These are phyloP conservation scores for Cordyceps fumosorosea DNA, from an alignment of 2,329 filamentous ascomycete species.

Conservation along the genomic window DNA sequence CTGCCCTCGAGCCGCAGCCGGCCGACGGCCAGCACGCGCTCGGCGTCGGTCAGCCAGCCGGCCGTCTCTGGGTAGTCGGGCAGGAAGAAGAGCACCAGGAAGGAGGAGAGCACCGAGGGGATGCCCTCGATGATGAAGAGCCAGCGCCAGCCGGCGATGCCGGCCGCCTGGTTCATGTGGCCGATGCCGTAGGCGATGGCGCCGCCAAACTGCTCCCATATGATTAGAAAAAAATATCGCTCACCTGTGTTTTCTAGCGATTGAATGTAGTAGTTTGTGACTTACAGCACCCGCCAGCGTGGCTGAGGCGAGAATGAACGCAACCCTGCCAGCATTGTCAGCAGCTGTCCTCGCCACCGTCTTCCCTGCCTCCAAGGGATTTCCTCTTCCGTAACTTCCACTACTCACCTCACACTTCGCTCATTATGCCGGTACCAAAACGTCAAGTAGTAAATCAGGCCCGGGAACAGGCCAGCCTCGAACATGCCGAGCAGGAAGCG, in stretches of 20 bases:
- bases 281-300: constrained; percentile 59
- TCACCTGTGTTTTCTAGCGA: too few species aligned
- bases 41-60: constrained; percentile 51
- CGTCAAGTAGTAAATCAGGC: constrained; percentile 61
- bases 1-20: constrained; percentile 41
- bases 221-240: too few species aligned
- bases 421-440: constrained; percentile 69
- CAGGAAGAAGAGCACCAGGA: constrained; percentile 59
- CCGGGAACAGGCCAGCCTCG: constrained; percentile 66
- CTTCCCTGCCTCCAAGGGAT: too few species aligned
- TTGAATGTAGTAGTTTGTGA: background rate
- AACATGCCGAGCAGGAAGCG: constrained; percentile 62
- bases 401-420: constrained; percentile 50
- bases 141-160: constrained; percentile 64
- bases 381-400: too few species aligned
- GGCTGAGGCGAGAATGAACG: constrained; percentile 62
- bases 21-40: constrained; percentile 48
- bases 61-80: constrained; percentile 63
- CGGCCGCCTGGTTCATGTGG: constrained; percentile 58
- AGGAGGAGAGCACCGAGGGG: constrained; percentile 55
- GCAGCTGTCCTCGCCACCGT: background rate
- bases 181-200: constrained; percentile 67
- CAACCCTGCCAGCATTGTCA: constrained; percentile 40
- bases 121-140: constrained; percentile 59
- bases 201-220: constrained; percentile 48